Evolutionary conservation across 169 alveolate genomes (phyloP).

Genomic region (Eimeria praecox): DNA sequence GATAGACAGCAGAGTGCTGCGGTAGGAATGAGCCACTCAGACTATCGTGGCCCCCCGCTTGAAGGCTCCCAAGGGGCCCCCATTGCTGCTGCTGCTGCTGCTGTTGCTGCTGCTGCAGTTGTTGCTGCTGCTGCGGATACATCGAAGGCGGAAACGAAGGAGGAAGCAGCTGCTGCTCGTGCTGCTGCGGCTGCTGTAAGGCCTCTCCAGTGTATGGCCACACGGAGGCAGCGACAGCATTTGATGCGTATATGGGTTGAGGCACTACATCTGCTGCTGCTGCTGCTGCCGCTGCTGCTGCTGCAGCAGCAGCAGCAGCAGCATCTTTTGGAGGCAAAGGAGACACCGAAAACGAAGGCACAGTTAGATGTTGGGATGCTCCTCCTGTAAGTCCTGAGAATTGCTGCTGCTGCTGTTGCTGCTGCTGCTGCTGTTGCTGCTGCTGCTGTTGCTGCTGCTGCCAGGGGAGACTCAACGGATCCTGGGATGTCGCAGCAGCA

Average conservation of each 20-base stretch:
- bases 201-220: conserved; percentile 21
- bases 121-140: conserved; percentile 7
- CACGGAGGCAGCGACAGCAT: background rate
- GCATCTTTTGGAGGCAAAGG: background rate
- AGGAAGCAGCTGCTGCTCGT: background rate
- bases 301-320: background rate
- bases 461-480: background rate
- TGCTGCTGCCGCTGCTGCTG: conserved; percentile 27
- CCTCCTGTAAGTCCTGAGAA: background rate
- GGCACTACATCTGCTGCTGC: background rate
- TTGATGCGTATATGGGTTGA: background rate
- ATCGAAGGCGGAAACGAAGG: conserved; percentile 33
- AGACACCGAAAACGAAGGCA: conserved; percentile 19
- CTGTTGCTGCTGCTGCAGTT: background rate
- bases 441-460: conserved; percentile 23
- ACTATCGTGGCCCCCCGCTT: background rate
- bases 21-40: conserved; percentile 31
- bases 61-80: conserved; percentile 9
- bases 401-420: conserved; percentile 32
- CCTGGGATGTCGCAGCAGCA: conserved; percentile 19
- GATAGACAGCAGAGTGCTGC: conserved; percentile 35
- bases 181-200: conserved; percentile 12
- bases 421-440: conserved; percentile 27
- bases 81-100: conserved; percentile 12
- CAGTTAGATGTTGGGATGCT: background rate